Evolutionary conservation across 441 rosid genomes (phyloP).

Genomic region (Pelargonium fulgidum): DNA sequence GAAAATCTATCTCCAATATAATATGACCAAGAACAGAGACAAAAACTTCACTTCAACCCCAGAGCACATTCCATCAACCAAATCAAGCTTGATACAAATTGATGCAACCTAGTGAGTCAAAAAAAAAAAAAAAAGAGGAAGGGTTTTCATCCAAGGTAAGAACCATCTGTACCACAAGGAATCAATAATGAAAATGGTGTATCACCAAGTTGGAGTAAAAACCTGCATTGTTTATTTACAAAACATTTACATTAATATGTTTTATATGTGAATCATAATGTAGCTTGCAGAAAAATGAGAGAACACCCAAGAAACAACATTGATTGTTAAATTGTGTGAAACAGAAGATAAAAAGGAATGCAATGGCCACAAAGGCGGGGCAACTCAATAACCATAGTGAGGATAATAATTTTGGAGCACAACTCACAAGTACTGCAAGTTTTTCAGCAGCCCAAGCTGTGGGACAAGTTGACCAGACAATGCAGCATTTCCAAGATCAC

Average conservation of each 20-base stretch:
- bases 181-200: background rate
- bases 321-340: background rate
- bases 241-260: background rate
- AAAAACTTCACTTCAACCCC: background rate
- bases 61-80: background rate
- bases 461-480: slow-evolving; percentile 86
- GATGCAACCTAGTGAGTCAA: background rate
- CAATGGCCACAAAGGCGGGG: background rate
- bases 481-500: slow-evolving; percentile 93
- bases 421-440: slow-evolving; percentile 82
- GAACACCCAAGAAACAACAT: background rate
- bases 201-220: background rate
- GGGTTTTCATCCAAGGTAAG: background rate
- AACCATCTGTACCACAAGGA: slow-evolving; percentile 1
- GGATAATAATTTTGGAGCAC: slow-evolving; percentile 1
- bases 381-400: background rate
- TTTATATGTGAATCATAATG: background rate
- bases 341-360: background rate
- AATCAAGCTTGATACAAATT: background rate
- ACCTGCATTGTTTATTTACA: background rate
- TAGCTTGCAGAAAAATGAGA: background rate
- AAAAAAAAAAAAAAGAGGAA: background rate
- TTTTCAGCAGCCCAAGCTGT: slow-evolving; percentile 84
- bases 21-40: background rate
- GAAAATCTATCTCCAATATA: background rate